Evolutionary conservation across 768 basidiomycete species (phyloP).

Genomic region (Paxillus involutus): DNA sequence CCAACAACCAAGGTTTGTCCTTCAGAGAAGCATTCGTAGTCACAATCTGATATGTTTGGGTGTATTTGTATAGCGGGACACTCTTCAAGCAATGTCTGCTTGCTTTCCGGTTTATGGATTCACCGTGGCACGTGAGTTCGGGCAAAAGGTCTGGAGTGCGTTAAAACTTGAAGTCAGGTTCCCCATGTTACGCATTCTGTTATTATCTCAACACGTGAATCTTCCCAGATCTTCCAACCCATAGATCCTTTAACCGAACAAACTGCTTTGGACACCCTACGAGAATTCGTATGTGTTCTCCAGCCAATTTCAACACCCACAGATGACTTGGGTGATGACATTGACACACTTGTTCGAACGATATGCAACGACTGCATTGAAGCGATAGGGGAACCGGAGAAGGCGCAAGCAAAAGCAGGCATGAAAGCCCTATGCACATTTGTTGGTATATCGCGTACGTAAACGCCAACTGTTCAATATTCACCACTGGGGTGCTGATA

Average conservation of each 20-base stretch:
- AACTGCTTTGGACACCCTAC: slow-evolving; percentile 69
- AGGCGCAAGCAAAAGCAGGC: slow-evolving; percentile 86
- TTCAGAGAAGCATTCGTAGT: background rate
- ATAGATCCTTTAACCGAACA: slow-evolving; percentile 74
- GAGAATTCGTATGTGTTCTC: slow-evolving; percentile 73
- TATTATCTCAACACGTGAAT: background rate
- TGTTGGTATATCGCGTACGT: slow-evolving; percentile 76
- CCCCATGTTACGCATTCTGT: background rate
- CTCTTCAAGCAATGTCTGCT: slow-evolving; percentile 70
- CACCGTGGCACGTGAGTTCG: slow-evolving; percentile 54
- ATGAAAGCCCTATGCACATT: slow-evolving; percentile 80
- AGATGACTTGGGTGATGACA: slow-evolving; percentile 33
- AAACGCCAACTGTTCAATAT: background rate
- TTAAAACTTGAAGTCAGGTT: slow-evolving; percentile 79
- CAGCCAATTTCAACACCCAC: slow-evolving; percentile 46
- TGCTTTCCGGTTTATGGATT: slow-evolving; percentile 88
- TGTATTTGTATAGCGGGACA: slow-evolving; percentile 64
- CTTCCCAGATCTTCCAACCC: slow-evolving; percentile 84
- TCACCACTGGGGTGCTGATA: slow-evolving; percentile 2
- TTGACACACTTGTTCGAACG: slow-evolving; percentile 65
- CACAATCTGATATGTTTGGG: background rate
- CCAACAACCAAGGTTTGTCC: slow-evolving; percentile 72
- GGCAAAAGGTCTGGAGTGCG: slow-evolving; percentile 84
- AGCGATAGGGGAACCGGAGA: slow-evolving; percentile 87
- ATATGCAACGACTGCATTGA: slow-evolving; percentile 80